Base-by-base conservation (phyloP, 441 rosid genomes). In the Erodium moschatum region DNA sequence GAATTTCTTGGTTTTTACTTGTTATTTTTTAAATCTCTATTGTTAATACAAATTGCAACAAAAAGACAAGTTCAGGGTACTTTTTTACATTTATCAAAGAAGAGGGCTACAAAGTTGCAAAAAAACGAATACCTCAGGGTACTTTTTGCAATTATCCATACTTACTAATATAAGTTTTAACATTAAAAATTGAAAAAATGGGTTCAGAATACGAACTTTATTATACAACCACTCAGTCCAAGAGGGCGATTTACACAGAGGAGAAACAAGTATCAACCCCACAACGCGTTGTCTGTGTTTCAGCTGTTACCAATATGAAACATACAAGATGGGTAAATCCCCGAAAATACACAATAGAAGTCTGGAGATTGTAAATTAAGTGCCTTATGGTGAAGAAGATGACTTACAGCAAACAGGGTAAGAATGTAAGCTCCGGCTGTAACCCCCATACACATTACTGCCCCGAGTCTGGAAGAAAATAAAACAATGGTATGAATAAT, bases 361-460 rank as follows among this genome's bases (percentile, higher is more conserved):
- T 61, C 3, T 21, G 33, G n/a, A 21, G 42, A 33, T 64, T 71
- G 38, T 2, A 70, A 6, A 65, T 24, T 29, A 11, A 20, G 65
- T 7, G 24, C 3, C 40, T 35, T 29, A 29, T 5, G 40, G 40
- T 7, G 9, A 35, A 35, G 40, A 7, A 35, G 40, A 35, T 35
- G 70, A 61, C 65, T 61, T 82, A 93, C 98, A 7, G 98, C 93
- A 82, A 93, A 93, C 31, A 93, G 72, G 60, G 96, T 87, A 74
- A 93, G 88, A 77, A 91, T 74, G 76, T 93, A 91, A 19, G 98
- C 98, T 79, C 98, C 98, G n/a, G 96, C 95, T 38, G 96, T 86
- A 70, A 89, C 96, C 65, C 98, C 98, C 93, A 93, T 82, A 72
- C 98, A 93, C 97, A 89, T 91, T 18, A 93, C 98, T 48, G 93